These are phyloP conservation scores for Tulasnella sp. DNA, from an alignment of 768 basidiomycete species.

Conservation along the genomic window DNA sequence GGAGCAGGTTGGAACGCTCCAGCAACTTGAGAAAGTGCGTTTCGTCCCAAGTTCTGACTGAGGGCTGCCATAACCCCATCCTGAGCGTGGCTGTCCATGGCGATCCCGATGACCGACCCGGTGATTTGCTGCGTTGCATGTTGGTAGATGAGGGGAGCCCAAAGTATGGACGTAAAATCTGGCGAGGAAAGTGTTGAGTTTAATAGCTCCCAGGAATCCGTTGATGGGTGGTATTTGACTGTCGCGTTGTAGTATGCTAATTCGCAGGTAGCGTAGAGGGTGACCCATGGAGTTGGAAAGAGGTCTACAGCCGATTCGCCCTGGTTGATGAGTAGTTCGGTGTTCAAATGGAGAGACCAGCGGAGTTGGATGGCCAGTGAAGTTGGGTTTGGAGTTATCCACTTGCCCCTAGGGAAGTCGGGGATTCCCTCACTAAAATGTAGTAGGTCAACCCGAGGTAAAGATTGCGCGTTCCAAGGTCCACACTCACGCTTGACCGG, in stretches of 20 bases:
- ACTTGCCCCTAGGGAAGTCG: neutral
- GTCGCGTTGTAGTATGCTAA: conserved; percentile 2
- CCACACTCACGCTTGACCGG: neutral
- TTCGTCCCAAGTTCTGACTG: conserved; percentile 2
- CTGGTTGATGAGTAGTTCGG: neutral
- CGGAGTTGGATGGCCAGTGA: neutral
- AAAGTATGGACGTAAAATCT: neutral
- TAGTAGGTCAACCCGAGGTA: neutral
- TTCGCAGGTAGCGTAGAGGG: neutral
- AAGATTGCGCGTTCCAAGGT: neutral
- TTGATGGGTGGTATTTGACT: neutral
- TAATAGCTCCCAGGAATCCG: neutral
- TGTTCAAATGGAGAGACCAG: neutral
- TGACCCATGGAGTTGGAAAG: neutral
- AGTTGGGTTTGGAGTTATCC: neutral
- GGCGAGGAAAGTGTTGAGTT: neutral
- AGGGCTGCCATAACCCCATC: neutral
- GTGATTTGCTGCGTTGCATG: neutral
- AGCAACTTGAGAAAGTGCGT: neutral
- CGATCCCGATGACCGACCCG: neutral
- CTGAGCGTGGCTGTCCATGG: neutral
- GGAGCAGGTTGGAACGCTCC: neutral
- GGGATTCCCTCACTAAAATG: neutral
- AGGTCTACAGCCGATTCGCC: neutral
- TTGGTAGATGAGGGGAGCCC: conserved; percentile 6